These are phyloP conservation scores for Colletotrichum viniferum DNA, from an alignment of 2,329 filamentous ascomycete genomes.

Conservation along the genomic window DNA sequence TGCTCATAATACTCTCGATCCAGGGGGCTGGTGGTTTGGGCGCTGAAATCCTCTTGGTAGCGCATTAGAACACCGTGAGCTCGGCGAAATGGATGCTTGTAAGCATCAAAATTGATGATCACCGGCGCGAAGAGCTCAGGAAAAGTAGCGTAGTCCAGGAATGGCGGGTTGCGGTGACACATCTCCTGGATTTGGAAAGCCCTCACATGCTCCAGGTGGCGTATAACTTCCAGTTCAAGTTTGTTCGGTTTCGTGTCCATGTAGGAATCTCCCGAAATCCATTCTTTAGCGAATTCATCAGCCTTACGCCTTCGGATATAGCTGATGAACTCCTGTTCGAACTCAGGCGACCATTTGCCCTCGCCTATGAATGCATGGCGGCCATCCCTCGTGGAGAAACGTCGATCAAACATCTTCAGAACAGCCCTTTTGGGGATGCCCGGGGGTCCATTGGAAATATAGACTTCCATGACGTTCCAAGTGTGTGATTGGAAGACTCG, in stretches of 20 bases:
- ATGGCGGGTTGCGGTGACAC: not conserved
- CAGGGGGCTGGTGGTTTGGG: not conserved
- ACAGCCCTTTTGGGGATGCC: not conserved
- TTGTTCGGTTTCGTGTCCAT: not conserved
- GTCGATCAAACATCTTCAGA: constrained; percentile 10
- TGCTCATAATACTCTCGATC: not conserved
- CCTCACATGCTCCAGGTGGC: constrained; percentile 1
- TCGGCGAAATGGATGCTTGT: not conserved
- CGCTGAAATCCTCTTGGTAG: not conserved
- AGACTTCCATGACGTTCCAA: constrained; percentile 12
- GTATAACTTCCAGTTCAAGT: constrained; percentile 2
- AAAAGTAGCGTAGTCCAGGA: not conserved
- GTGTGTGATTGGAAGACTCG: constrained; percentile 2
- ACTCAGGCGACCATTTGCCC: constrained; percentile 4
- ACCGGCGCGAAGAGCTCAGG: not conserved
- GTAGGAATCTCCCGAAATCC: not conserved
- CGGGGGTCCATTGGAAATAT: not conserved
- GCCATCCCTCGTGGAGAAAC: constrained; percentile 4
- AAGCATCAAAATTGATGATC: not conserved
- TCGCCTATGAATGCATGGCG: not conserved
- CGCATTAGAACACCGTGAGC: not conserved
- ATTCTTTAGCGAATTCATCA: not conserved
- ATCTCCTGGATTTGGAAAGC: not conserved
- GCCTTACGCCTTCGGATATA: constrained; percentile 1
- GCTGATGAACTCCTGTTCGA: constrained; percentile 6